Evolutionary conservation across 2,329 filamentous ascomycete genomes (phyloP), one percentile per base, ranked within the genome.

Genomic region (Colletotrichum noveboracense): DNA sequence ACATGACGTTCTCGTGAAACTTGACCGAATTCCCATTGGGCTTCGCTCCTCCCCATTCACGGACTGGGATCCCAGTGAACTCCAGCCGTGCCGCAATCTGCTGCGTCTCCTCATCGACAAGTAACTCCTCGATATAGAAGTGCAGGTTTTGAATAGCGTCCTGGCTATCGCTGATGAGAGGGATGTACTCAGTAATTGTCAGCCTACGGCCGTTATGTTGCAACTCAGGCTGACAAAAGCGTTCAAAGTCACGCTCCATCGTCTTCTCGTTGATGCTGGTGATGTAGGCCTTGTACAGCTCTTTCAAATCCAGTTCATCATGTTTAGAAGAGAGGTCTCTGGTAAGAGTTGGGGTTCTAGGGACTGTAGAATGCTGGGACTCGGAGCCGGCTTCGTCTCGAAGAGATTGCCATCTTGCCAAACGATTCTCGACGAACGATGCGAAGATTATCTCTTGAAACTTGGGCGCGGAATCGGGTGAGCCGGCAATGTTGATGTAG

Each of bases 1-100:
- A 86, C 7, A 83, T 81, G 26, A 81, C 83, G 60, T 83, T 80
- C 77, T 86, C 84, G 18, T 75, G 70, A 66, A 85, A 83, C 3
- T 38, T 60, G 7, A 85, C 82, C 7, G 55, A 6, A 7, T 78
- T 78, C 12, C 82, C 83, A n/a, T 77, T 83, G 7, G 81, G 80
- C 56, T 78, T 73, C 5, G 79, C 79, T 14, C 81, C 83, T 9
- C 77, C 77, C 21, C 83, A 79, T 18, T 64, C 67, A 24, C 67
- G 77, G 4, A 78, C 78, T 4, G 83, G 84, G 7, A 76, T 82
- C 1, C 83, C 84, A 4, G 77, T 79, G 67, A 84, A 82, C 66
- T 79, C 77, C 28, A 86, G 60, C 14, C 81, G 78, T 55, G 79
- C 80, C 4, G 82, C 84, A 1, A 85, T 70, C 62, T 79, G 79